A percentile compares a stretch with the other conserved stretches of the same genome.
Conservation (phyloP, 345 rosid genomes). For the Stellera chamaejasme region DNA sequence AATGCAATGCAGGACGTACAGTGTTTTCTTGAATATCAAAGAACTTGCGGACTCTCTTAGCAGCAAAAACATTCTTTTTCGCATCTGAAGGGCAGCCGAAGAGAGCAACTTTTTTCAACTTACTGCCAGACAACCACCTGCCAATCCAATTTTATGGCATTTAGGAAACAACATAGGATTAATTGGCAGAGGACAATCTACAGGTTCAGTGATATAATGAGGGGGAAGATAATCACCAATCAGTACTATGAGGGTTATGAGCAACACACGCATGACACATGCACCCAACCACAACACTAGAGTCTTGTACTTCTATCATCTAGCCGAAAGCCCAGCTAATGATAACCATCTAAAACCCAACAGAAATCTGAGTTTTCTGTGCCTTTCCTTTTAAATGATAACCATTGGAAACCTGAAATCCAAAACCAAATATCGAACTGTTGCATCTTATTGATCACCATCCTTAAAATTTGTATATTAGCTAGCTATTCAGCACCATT, state of each 20-base stretch:
- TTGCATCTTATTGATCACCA: no score
- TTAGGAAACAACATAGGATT: not conserved
- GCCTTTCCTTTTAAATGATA: no score
- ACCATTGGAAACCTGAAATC: no score
- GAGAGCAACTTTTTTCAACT: conserved; percentile 51
- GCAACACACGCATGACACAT: not conserved
- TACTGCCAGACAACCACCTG: conserved; percentile 79
- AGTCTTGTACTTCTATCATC: no score
- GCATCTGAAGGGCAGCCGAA: conserved; percentile 69
- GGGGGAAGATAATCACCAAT: no score
- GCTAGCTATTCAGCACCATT: not conserved
- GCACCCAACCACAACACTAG: no score
- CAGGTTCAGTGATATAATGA: no score
- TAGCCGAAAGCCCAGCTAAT: no score
- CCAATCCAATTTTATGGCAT: conserved; percentile 15
- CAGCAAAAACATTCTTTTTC: conserved; percentile 42
- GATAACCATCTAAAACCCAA: no score
- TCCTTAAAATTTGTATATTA: no score
- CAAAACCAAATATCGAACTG: no score
- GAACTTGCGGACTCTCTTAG: conserved; percentile 60
- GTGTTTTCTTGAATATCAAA: conserved; percentile 55
- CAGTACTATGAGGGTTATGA: not conserved
- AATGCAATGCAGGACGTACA: conserved; percentile 32
- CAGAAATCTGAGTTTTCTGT: no score
- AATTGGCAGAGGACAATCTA: not conserved